These are phyloP conservation scores for Diplocarpon rosae DNA, from an alignment of 2,329 filamentous ascomycete species.

Conservation along the genomic window DNA sequence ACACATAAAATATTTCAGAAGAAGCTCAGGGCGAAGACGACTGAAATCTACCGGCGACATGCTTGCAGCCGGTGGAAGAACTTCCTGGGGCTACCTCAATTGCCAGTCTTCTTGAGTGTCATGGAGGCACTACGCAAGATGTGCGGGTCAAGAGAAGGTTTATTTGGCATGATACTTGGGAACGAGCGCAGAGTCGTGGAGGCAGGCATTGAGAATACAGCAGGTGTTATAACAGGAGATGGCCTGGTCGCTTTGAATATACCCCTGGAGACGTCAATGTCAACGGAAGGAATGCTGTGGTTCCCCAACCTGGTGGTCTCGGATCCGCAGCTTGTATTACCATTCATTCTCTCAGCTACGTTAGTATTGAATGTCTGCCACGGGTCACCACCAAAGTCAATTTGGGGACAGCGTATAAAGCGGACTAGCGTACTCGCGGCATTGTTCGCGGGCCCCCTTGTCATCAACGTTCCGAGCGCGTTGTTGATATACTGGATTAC, in stretches of 20 bases:
- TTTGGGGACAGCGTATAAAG: constrained; percentile 21
- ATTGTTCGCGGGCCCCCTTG: constrained; percentile 30
- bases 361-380: constrained; percentile 36
- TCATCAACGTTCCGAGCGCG: constrained; percentile 32
- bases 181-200: neutral
- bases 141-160: constrained; percentile 32
- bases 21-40: constrained; percentile 20
- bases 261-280: constrained; percentile 29
- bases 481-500: constrained; percentile 40
- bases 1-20: constrained; percentile 11
- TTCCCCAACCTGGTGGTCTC: constrained; percentile 43
- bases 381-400: constrained; percentile 10
- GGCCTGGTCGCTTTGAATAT: constrained; percentile 5
- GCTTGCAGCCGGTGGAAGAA: constrained; percentile 27
- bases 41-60: constrained; percentile 28
- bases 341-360: constrained; percentile 35
- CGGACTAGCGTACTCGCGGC: constrained; percentile 29
- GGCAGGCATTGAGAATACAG: neutral
- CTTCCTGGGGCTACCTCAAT: constrained; percentile 28
- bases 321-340: constrained; percentile 40
- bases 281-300: constrained; percentile 48
- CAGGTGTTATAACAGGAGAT: neutral
- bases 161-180: constrained; percentile 29
- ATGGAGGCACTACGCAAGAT: constrained; percentile 38
- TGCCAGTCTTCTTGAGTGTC: constrained; percentile 35